These are phyloP conservation scores for Periconia sp. DNA, from an alignment of 2,329 filamentous ascomycete species.

Conservation along the genomic window DNA sequence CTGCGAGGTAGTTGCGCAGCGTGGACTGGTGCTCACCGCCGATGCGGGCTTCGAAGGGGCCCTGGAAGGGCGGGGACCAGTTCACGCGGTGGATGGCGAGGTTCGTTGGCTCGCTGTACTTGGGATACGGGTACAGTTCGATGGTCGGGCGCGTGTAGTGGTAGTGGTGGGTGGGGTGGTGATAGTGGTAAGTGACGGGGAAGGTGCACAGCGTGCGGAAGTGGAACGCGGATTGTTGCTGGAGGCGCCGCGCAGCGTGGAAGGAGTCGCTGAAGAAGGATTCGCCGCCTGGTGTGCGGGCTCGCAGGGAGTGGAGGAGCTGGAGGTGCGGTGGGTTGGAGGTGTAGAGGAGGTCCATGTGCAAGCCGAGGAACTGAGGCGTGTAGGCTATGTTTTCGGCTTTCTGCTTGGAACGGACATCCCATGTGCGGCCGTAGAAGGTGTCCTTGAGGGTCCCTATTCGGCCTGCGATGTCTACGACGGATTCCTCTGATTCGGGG, in stretches of 20 bases:
- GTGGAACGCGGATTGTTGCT: conserved; percentile 16
- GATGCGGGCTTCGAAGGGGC: conserved; percentile 47
- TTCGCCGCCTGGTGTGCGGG: conserved; percentile 76
- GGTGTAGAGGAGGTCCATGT: conserved; percentile 93
- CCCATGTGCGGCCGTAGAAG: conserved; percentile 90
- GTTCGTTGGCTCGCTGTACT: conserved; percentile 32
- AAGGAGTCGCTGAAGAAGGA: conserved; percentile 83
- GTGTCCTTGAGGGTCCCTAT: conserved; percentile 82
- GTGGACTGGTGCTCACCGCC: conserved; percentile 29
- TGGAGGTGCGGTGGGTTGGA: conserved; percentile 77
- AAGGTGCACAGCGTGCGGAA: conserved; percentile 48
- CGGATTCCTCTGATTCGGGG: conserved; percentile 66
- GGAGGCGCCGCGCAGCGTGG: conserved; percentile 55
- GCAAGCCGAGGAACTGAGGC: conserved; percentile 75
- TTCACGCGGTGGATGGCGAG: conserved; percentile 51
- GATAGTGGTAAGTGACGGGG: conserved; percentile 67
- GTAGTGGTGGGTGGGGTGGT: conserved; percentile 64
- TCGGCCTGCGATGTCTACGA: conserved; percentile 67
- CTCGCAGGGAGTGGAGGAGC: conserved; percentile 84
- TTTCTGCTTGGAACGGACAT: conserved; percentile 78
- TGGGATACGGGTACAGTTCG: conserved; percentile 38
- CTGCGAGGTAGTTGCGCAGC: conserved; percentile 38
- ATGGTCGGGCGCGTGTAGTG: conserved; percentile 60
- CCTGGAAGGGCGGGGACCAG: conserved; percentile 84
- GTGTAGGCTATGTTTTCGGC: conserved; percentile 94